A percentile compares a stretch with the other conserved stretches of the same genome.
These are phyloP conservation scores for Symbiodinium natans DNA, from an alignment of 73 alveolate species.

Conservation along the genomic window DNA sequence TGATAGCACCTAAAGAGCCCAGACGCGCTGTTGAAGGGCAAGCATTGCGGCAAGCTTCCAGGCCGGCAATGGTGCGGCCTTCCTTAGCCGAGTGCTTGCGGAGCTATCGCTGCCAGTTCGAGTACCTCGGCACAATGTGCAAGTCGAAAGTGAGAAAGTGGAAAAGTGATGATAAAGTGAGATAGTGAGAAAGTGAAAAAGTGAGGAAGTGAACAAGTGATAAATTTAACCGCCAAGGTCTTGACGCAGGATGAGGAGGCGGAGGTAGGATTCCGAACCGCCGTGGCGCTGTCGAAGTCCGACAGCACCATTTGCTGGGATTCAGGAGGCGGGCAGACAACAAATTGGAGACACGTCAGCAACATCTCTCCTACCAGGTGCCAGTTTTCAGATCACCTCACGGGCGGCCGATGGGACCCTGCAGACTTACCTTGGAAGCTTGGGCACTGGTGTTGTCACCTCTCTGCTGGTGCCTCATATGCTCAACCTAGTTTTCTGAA, in stretches of 20 bases:
- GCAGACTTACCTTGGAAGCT: slow-evolving; percentile 45
- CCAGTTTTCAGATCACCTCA: slow-evolving; percentile 79
- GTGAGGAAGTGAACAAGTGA: too few relatives aligned
- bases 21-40: neutral
- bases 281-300: slow-evolving; percentile 40
- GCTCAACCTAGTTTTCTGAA: too few relatives aligned
- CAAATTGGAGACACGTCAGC: neutral
- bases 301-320: slow-evolving; percentile 70
- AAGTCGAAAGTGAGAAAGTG: too few relatives aligned
- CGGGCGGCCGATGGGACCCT: slow-evolving; percentile 20
- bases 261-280: slow-evolving; percentile 82
- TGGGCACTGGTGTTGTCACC: slow-evolving; percentile 86
- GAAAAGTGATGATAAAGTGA: too few relatives aligned
- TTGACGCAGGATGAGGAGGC: slow-evolving; percentile 79
- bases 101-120: slow-evolving; percentile 63
- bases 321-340: slow-evolving; percentile 42
- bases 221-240: too few relatives aligned
- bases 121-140: slow-evolving; percentile 14
- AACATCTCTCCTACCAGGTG: neutral
- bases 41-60: neutral
- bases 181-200: too few relatives aligned
- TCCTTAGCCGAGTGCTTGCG: slow-evolving; percentile 29
- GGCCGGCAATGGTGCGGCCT: slow-evolving; percentile 76
- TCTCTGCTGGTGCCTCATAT: slow-evolving; percentile 21
- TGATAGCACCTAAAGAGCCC: neutral